phyloP scores from a whole-genome alignment of 23 red algal genomes.

The Pyropia yezoensis region DNA sequence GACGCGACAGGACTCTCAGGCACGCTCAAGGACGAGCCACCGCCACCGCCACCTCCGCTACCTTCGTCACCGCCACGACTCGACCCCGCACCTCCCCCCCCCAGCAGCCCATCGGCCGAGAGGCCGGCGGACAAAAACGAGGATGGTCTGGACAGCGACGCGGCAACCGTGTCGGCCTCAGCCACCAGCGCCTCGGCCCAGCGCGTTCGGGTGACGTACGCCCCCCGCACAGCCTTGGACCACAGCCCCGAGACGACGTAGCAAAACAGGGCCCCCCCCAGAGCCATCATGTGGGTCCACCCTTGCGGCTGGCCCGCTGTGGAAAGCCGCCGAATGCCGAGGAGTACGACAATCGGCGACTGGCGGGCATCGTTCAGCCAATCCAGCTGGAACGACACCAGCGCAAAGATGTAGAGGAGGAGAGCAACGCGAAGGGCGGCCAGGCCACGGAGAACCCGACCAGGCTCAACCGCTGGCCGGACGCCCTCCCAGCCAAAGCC shows the following conservation, averaged over 20 bases:
- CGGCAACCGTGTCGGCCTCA: not conserved
- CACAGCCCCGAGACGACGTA: conserved; percentile 17
- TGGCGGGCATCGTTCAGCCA: conserved; percentile 3
- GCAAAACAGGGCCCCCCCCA: conserved; percentile 7
- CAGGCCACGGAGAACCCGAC: not conserved
- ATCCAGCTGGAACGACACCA: conserved; percentile 8
- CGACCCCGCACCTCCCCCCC: not conserved
- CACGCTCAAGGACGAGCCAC: not conserved
- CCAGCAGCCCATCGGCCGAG: not conserved
- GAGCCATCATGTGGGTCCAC: conserved; percentile 12
- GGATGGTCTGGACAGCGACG: not conserved
- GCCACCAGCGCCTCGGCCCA: not conserved
- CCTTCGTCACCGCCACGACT: not conserved
- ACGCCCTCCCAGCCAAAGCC: not conserved
- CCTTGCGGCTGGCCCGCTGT: conserved; percentile 2
- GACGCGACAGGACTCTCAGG: no score
- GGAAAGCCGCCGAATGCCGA: conserved; percentile 8
- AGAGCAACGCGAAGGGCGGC: not conserved
- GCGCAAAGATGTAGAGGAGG: not conserved
- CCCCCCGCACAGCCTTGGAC: not conserved
- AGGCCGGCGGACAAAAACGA: not conserved
- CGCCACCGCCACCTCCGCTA: not conserved
- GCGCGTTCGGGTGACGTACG: not conserved
- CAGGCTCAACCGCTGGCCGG: not conserved
- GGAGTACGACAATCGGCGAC: not conserved